A percentile compares a stretch with the other conserved stretches of the same genome.
Conservation (phyloP, 75 land plant species). For the Pinus albicaulis region DNA sequence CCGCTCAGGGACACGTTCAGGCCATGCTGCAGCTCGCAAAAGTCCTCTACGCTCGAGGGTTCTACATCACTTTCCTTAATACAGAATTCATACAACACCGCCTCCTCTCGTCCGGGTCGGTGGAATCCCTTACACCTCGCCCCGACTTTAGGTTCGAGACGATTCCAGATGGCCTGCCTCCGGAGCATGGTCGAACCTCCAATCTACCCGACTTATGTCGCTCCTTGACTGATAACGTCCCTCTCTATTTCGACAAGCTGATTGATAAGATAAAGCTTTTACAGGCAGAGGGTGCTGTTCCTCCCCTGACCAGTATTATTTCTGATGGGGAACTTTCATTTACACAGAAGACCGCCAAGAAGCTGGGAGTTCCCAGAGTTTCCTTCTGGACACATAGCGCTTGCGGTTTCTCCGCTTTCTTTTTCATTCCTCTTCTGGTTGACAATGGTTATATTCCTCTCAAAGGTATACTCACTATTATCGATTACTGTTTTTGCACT, state of each 20-base stretch:
- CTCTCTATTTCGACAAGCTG: slow-evolving; percentile 15
- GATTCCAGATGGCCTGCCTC: slow-evolving; percentile 28
- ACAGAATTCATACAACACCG: not conserved
- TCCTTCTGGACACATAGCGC: slow-evolving; percentile 48
- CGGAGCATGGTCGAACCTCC: slow-evolving; percentile 12
- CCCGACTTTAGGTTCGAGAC: slow-evolving; percentile 16
- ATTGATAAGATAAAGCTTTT: slow-evolving; percentile 8
- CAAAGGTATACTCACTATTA: not conserved
- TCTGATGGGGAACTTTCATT: slow-evolving; percentile 35
- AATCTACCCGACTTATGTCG: slow-evolving; percentile 18
- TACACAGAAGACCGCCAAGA: slow-evolving; percentile 35
- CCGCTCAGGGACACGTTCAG: slow-evolving; percentile 10
- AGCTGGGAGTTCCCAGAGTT: slow-evolving; percentile 33
- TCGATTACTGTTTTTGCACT: not conserved
- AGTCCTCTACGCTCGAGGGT: not conserved
- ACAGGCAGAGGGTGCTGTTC: not conserved
- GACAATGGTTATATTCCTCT: slow-evolving; percentile 24
- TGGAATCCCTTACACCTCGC: not conserved
- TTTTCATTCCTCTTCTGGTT: slow-evolving; percentile 6
- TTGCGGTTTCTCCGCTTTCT: slow-evolving; percentile 35
- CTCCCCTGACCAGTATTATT: slow-evolving; percentile 46
- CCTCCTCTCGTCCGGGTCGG: not conserved
- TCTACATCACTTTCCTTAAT: not conserved
- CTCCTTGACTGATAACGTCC: slow-evolving; percentile 12
- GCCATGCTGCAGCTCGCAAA: slow-evolving; percentile 10